phyloP scores from a whole-genome alignment of 163 green algal species.

The Chlamydomonas reinhardtii region DNA sequence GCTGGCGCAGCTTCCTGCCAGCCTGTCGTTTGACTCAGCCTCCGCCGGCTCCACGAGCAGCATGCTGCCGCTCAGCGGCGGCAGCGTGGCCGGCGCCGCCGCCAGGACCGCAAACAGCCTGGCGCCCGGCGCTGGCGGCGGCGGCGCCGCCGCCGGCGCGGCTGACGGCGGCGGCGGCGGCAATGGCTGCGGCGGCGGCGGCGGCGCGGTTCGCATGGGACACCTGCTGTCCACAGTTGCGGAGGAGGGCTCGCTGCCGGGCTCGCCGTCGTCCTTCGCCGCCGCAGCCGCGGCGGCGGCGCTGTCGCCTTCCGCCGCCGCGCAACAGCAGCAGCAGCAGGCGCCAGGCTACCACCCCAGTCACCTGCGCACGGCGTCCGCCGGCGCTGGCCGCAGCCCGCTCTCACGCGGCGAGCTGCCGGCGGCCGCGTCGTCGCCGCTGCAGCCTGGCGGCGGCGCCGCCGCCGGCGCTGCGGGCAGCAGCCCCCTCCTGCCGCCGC shows the following conservation, averaged over 20 bases:
- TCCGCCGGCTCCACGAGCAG: too few relatives aligned
- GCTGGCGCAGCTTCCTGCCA: neutral
- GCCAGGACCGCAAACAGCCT: neutral
- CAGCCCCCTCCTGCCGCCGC: too few relatives aligned
- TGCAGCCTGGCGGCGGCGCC: too few relatives aligned
- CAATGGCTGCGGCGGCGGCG: neutral
- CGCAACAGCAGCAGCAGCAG: neutral
- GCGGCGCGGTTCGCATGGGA: neutral
- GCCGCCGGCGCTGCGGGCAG: too few relatives aligned
- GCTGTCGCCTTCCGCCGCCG: too few relatives aligned
- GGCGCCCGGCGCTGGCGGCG: neutral
- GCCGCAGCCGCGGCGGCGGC: neutral
- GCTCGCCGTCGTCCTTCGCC: neutral
- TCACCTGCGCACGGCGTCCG: neutral
- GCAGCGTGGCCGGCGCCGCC: too few relatives aligned
- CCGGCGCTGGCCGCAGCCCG: neutral
- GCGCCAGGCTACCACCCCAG: neutral
- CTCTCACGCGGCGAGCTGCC: neutral
- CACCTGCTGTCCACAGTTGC: slow-evolving; percentile 28
- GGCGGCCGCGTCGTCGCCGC: neutral
- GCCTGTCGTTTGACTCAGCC: neutral
- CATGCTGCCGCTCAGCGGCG: too few relatives aligned
- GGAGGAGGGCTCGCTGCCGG: slow-evolving; percentile 17
- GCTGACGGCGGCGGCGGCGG: neutral
- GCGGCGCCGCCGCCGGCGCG: neutral